phyloP scores from a whole-genome alignment of 2,329 filamentous ascomycete species.

The Lecanicillium sp. region DNA sequence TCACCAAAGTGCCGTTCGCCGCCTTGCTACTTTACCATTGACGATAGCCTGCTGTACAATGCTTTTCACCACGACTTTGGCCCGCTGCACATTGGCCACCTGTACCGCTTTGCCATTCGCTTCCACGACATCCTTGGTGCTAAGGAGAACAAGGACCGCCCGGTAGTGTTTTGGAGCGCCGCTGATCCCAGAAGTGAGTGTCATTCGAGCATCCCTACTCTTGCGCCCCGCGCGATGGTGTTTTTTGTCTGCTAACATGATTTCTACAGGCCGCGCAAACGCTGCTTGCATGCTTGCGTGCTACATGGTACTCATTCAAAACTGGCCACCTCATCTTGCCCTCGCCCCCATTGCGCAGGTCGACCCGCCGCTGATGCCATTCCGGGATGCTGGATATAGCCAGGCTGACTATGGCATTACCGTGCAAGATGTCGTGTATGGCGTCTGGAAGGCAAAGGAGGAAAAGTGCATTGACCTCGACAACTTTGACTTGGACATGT shows the following conservation, averaged over 20 bases:
- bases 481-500: conserved; percentile 94
- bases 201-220: too few species aligned
- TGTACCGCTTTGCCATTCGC: conserved; percentile 92
- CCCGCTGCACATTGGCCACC: conserved; percentile 90
- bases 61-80: conserved; percentile 98
- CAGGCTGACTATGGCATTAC: conserved; percentile 95
- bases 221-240: too few species aligned
- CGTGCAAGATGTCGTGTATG: conserved; percentile 96
- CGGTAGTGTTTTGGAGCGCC: conserved; percentile 93
- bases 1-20: conserved; percentile 29
- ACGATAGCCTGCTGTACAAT: conserved; percentile 90
- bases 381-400: conserved; percentile 96
- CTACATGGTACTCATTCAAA: conserved; percentile 98
- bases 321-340: conserved; percentile 92
- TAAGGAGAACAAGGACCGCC: conserved; percentile 79
- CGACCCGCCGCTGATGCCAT: conserved; percentile 96
- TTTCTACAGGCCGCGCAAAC: conserved; percentile 71
- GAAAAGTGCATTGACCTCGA: conserved; percentile 85
- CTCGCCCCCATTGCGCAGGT: conserved; percentile 93
- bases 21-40: conserved; percentile 92
- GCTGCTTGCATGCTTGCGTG: conserved; percentile 90
- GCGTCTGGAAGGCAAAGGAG: conserved; percentile 98
- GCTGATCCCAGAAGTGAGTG: conserved; percentile 83
- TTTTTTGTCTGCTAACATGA: not conserved
- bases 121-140: conserved; percentile 93